A percentile compares a stretch with the other conserved stretches of the same genome.
phyloP scores from a whole-genome alignment of 208 protist species.

The Acanthamoeba castellanii region DNA sequence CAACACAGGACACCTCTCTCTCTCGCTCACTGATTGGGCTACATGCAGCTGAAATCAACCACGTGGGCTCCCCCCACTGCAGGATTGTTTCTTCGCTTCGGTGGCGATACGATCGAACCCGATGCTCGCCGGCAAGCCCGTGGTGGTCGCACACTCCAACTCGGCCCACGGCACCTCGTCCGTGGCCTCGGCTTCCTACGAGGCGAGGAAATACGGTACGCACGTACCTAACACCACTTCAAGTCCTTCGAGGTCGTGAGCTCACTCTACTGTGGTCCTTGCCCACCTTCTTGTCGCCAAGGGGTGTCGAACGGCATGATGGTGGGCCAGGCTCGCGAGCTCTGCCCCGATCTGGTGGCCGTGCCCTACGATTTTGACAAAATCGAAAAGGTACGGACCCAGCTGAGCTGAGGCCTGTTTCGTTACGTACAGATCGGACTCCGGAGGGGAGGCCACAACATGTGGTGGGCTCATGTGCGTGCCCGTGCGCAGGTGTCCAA shows the following conservation, averaged over 20 bases:
- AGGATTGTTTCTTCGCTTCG: conserved; percentile 87
- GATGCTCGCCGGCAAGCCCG: conserved; percentile 76
- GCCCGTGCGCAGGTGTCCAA: conserved; percentile 48
- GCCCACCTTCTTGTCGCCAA: neutral
- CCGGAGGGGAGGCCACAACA: neutral
- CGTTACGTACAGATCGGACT: neutral
- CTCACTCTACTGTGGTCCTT: neutral
- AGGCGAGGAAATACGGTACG: conserved; percentile 77
- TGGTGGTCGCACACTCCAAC: conserved; percentile 78
- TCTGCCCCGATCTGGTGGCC: conserved; percentile 78
- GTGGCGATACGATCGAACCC: conserved; percentile 76
- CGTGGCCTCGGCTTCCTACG: conserved; percentile 81
- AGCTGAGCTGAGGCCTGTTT: too few relatives aligned
- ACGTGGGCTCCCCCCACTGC: neutral
- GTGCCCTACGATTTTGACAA: conserved; percentile 86
- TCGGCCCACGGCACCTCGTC: conserved; percentile 57
- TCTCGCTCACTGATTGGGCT: neutral
- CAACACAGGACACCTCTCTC: neutral
- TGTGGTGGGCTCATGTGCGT: too few relatives aligned
- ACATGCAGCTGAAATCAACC: too few relatives aligned
- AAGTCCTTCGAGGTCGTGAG: neutral
- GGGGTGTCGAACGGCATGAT: conserved; percentile 83
- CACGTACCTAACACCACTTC: neutral
- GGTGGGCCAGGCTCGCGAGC: conserved; percentile 71
- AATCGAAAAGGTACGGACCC: conserved; percentile 68